Evolutionary conservation across 345 rosid genomes (phyloP).

Genomic region (sweet orange (Citrus sinensis)): DVS_A1.0 CM039169.1:366001-366500

Average conservation of each 20-base stretch:
- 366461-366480: conserved; percentile 35
- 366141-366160: conserved; percentile 15
- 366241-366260: conserved; percentile 45
- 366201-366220: conserved; percentile 48
- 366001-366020: background rate
- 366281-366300: background rate
- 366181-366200: conserved; percentile 50
- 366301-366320: conserved; percentile 23
- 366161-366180: conserved; percentile 81
- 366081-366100: background rate
- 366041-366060: background rate
- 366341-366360: conserved; percentile 44
- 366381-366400: conserved; percentile 51
- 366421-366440: conserved; percentile 41
- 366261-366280: conserved; percentile 14
- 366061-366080: background rate
- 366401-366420: conserved; percentile 23
- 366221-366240: conserved; percentile 47
- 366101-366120: conserved; percentile 6
- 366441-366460: conserved; percentile 36
- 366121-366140: conserved; percentile 10
- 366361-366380: conserved; percentile 63
- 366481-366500: conserved; percentile 35
- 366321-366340: conserved; percentile 51
- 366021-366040: background rate